Conservation (phyloP, 495 filamentous ascomycete species). For the Aspergillus taichungensis region DNA sequence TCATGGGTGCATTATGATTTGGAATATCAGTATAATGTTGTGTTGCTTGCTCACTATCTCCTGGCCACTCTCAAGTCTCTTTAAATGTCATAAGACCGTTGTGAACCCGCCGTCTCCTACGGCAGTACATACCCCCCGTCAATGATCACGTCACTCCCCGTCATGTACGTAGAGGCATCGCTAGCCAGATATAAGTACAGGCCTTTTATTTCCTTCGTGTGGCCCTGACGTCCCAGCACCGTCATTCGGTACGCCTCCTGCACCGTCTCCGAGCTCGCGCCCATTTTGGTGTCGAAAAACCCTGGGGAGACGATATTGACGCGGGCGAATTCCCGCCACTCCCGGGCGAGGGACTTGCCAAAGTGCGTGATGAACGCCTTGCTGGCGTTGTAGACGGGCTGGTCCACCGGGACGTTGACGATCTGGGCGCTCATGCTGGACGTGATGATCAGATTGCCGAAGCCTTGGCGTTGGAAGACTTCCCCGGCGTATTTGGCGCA, state of each 20-base stretch:
- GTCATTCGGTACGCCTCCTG: slow-evolving; percentile 54
- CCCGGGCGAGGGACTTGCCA: slow-evolving; percentile 57
- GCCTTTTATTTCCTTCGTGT: slow-evolving; percentile 57
- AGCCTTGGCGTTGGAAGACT: slow-evolving; percentile 46
- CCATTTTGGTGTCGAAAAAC: slow-evolving; percentile 58
- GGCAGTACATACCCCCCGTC: slow-evolving; percentile 49
- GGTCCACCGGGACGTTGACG: slow-evolving; percentile 60
- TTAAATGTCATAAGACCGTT: background rate
- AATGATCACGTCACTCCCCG: slow-evolving; percentile 50
- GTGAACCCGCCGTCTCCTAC: background rate
- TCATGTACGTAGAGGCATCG: slow-evolving; percentile 62
- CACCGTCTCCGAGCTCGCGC: slow-evolving; percentile 41
- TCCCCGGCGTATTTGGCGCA: slow-evolving; percentile 36
- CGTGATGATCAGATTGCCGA: slow-evolving; percentile 64
- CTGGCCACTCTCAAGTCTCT: too few species aligned
- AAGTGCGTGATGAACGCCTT: slow-evolving; percentile 63
- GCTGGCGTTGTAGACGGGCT: slow-evolving; percentile 58
- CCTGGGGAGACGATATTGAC: slow-evolving; percentile 62
- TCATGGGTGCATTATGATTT: background rate
- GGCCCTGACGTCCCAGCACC: slow-evolving; percentile 48
- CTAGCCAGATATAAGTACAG: slow-evolving; percentile 53
- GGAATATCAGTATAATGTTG: background rate
- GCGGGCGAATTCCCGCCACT: slow-evolving; percentile 55
- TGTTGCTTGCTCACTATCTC: too few species aligned
- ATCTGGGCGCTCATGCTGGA: slow-evolving; percentile 73